Percentiles rank a stretch among this genome's conserved stretches.
phyloP scores from a whole-genome alignment of 1,284 basidiomycete species.

The Irpex lacteus region DNA sequence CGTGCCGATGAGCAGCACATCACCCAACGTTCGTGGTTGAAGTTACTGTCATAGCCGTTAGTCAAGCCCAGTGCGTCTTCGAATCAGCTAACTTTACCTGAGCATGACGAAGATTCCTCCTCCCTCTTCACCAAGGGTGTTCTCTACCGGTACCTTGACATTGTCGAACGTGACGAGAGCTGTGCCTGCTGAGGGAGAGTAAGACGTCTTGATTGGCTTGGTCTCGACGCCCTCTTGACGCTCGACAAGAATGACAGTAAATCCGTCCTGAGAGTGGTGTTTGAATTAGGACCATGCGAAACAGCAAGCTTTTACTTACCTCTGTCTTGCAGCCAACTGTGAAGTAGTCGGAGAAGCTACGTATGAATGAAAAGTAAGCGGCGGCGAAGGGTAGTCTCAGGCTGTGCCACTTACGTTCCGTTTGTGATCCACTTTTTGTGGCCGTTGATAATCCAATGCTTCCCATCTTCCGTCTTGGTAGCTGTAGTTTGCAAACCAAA shows the following conservation, averaged over 20 bases:
- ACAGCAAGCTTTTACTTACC: conserved; percentile 28
- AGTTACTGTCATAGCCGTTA: conserved; percentile 42
- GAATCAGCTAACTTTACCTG: conserved; percentile 29
- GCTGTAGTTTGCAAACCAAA: conserved; percentile 82
- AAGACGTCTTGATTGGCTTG: conserved; percentile 82
- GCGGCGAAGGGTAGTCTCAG: too few species aligned
- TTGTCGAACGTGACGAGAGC: conserved; percentile 89
- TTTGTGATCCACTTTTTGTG: conserved; percentile 87
- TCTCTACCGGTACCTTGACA: conserved; percentile 81
- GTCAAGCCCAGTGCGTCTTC: background rate
- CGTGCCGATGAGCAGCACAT: conserved; percentile 63
- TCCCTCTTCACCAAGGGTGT: conserved; percentile 83
- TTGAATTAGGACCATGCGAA: conserved; percentile 7
- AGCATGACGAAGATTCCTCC: conserved; percentile 81
- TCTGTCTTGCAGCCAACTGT: conserved; percentile 63
- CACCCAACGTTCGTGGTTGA: conserved; percentile 69
- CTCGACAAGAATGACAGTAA: conserved; percentile 83
- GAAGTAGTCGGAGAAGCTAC: conserved; percentile 38
- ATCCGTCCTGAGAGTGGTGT: conserved; percentile 56
- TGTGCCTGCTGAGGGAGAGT: conserved; percentile 77
- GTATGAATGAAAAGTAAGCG: background rate
- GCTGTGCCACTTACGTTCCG: conserved; percentile 47
- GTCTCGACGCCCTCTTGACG: conserved; percentile 79
- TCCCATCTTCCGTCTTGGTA: conserved; percentile 80
- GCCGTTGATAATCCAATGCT: conserved; percentile 84